These are phyloP conservation scores for Chamaecrista fasciculata DNA, from an alignment of 306 rosid species.

Conservation along the genomic window DNA sequence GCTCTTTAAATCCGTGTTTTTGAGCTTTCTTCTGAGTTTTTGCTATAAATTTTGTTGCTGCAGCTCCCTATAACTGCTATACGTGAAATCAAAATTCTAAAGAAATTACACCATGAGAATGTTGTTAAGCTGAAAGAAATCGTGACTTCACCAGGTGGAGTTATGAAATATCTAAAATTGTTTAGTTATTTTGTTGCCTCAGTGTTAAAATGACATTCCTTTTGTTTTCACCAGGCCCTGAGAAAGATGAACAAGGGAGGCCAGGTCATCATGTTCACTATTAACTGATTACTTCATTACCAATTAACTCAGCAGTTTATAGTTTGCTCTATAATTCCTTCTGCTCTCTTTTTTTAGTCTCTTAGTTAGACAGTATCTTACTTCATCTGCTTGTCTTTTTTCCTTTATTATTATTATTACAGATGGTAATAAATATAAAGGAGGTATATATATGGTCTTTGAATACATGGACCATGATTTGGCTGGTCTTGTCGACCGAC, in stretches of 20 bases:
- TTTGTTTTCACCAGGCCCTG: conserved; percentile 45
- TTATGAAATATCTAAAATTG: not conserved
- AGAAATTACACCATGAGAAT: conserved; percentile 68
- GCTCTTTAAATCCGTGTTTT: too few relatives aligned
- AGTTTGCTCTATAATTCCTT: conserved; percentile 10
- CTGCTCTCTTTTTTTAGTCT: conserved; percentile 1
- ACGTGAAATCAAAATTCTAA: conserved; percentile 67
- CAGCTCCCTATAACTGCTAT: conserved; percentile 79
- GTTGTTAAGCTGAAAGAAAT: conserved; percentile 69
- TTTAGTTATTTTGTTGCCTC: not conserved
- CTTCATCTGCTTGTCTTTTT: not conserved
- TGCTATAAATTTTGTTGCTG: conserved; percentile 21
- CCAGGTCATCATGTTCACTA: conserved; percentile 36
- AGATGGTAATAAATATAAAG: conserved; percentile 61
- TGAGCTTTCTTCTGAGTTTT: too few relatives aligned
- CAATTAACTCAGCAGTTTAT: not conserved
- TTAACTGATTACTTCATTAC: conserved; percentile 9
- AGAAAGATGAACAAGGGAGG: conserved; percentile 57
- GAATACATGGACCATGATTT: conserved; percentile 86
- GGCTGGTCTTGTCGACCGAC: conserved; percentile 69
- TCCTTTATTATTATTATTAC: not conserved
- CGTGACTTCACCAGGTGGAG: conserved; percentile 58
- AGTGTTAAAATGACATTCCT: conserved; percentile 6
- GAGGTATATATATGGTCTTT: conserved; percentile 76
- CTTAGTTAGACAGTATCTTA: conserved; percentile 2